Percentiles rank a stretch among this genome's conserved stretches.
Conservation (phyloP, 345 rosid genomes). For the Brassica rapa region DNA sequence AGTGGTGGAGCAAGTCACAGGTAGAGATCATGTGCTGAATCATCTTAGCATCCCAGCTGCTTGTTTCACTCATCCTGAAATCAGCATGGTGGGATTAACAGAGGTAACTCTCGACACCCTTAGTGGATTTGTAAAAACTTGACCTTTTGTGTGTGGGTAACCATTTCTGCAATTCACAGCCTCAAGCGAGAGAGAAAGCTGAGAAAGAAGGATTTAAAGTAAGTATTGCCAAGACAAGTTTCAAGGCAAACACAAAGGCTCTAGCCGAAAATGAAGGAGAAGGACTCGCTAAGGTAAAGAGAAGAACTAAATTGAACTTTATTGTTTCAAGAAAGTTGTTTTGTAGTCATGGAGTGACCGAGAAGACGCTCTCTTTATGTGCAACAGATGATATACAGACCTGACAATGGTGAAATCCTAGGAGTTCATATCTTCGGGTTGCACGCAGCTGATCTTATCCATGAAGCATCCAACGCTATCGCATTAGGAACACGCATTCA, state of each 20-base stretch:
- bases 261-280: slow-evolving; percentile 99
- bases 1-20: slow-evolving; percentile 97
- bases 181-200: slow-evolving; percentile 97
- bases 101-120: slow-evolving; percentile 55
- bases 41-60: slow-evolving; percentile 98
- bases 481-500: slow-evolving; percentile 81
- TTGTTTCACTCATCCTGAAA: slow-evolving; percentile 99
- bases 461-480: slow-evolving; percentile 52
- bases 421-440: slow-evolving; percentile 98
- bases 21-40: slow-evolving; percentile 89
- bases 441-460: slow-evolving; percentile 99
- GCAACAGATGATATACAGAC: slow-evolving; percentile 95
- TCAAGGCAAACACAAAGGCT: slow-evolving; percentile 99
- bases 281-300: slow-evolving; percentile 90
- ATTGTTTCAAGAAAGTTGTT: background rate
- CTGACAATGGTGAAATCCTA: slow-evolving; percentile 93
- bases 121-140: background rate
- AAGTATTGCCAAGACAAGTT: slow-evolving; percentile 83
- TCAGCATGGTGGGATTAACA: slow-evolving; percentile 99
- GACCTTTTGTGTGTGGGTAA: background rate
- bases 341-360: background rate
- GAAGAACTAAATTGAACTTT: background rate
- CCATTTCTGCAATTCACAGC: slow-evolving; percentile 50
- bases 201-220: slow-evolving; percentile 91
- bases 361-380: slow-evolving; percentile 10